Percentiles rank a stretch among this genome's conserved stretches.
Conservation (phyloP, 2,329 filamentous ascomycete genomes). For the Botryotinia globosa region DNA sequence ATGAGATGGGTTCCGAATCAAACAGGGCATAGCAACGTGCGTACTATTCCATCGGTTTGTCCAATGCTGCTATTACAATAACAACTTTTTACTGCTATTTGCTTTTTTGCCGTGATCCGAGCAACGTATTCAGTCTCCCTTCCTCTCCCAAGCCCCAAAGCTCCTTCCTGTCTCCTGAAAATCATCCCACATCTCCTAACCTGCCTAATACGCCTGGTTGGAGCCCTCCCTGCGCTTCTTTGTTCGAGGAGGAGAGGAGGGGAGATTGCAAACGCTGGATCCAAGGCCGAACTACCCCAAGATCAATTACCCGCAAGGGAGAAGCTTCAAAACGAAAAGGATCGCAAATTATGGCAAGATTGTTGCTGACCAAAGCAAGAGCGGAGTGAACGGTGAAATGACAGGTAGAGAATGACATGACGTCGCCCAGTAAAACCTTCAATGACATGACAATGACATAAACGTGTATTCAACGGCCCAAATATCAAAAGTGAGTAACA, state of each 20-base stretch:
- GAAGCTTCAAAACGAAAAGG: not conserved
- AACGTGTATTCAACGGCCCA: not conserved
- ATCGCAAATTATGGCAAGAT: not conserved
- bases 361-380: not conserved
- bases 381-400: not conserved
- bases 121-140: too few relatives aligned
- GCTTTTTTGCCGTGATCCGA: not conserved
- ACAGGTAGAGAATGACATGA: not conserved
- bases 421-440: not conserved
- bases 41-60: not conserved
- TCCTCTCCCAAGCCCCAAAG: too few relatives aligned
- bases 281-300: not conserved
- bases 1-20: not conserved
- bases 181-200: too few relatives aligned
- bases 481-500: not conserved
- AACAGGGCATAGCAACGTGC: not conserved
- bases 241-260: too few relatives aligned
- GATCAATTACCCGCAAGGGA: not conserved
- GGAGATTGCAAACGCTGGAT: too few relatives aligned
- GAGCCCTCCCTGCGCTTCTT: too few relatives aligned
- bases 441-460: not conserved
- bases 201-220: too few relatives aligned
- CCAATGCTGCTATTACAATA: not conserved
- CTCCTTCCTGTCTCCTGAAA: too few relatives aligned
- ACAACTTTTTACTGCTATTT: not conserved